These are phyloP conservation scores for Colletotrichum lupini DNA, from an alignment of 2,329 filamentous ascomycete genomes.

Conservation along the genomic window DNA sequence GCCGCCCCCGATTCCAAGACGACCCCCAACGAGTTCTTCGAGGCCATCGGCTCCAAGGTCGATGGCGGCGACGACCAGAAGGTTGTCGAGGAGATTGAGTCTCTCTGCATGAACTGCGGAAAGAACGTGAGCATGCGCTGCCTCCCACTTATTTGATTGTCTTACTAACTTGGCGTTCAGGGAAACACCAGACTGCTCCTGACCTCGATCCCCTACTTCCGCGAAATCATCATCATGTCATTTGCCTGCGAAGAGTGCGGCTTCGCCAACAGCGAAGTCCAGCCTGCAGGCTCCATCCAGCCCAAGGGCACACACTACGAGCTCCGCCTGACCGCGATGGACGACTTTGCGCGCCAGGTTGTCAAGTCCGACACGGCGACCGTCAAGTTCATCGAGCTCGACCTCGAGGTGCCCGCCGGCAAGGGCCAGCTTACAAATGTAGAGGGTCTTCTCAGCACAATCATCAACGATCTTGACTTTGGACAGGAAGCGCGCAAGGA, in stretches of 20 bases:
- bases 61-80: slow-evolving; percentile 61
- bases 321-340: slow-evolving; percentile 76
- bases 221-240: slow-evolving; percentile 97
- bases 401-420: slow-evolving; percentile 91
- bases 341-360: slow-evolving; percentile 86
- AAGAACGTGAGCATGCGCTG: slow-evolving; percentile 70
- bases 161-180: slow-evolving; percentile 54
- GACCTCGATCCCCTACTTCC: slow-evolving; percentile 95
- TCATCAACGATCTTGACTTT: slow-evolving; percentile 82
- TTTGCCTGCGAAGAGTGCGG: slow-evolving; percentile 92
- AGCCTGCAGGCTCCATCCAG: slow-evolving; percentile 91
- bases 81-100: slow-evolving; percentile 77
- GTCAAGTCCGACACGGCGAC: slow-evolving; percentile 91
- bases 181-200: slow-evolving; percentile 88
- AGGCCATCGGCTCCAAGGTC: slow-evolving; percentile 71
- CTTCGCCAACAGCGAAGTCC: slow-evolving; percentile 92
- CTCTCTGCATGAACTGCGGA: slow-evolving; percentile 87
- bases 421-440: slow-evolving; percentile 93
- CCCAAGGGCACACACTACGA: slow-evolving; percentile 88
- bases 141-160: background rate
- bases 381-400: slow-evolving; percentile 90
- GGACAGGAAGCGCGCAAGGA: slow-evolving; percentile 87
- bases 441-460: slow-evolving; percentile 84
- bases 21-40: slow-evolving; percentile 65
- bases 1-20: slow-evolving; percentile 51